Base-by-base conservation (phyloP, 208 protist genomes). In the Crithidia brevicula region DNA sequence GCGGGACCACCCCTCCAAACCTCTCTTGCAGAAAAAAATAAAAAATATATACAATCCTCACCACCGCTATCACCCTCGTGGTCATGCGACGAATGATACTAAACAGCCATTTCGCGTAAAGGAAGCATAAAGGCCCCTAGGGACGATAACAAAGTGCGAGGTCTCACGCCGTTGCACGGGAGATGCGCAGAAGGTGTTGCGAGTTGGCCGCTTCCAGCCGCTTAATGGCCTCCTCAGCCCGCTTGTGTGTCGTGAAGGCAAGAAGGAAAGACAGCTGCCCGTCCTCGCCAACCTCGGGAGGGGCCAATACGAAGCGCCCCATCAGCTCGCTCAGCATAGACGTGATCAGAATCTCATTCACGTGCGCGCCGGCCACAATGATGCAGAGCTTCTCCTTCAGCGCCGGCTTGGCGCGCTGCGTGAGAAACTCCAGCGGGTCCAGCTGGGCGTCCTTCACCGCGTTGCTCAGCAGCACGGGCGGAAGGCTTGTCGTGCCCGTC, bases 261-360 rank as follows among this genome's bases (percentile, higher is more conserved):
- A 75, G 40, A 1, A 75, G 54, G 58, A 75, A 68, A 2, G 69
- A 69, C 1, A 56, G 60, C 20, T 28, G 36, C 23, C 61, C 61
- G 16, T 75, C 74, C 16, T 71, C 60, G 38, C 49, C 45, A 15
- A 68, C 47, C 50, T 81, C 83, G 23, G 81, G 76, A 13, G 54
- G 67, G 7, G 72, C 83, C 18, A 78, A 68, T 0, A 89, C 79
- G 61, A 83, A 89, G 13, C 79, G 79, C 3, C 83, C 83, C 4
- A 67, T 46, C 51, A 79, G 66, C 5, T 89, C 83, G 50, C 72
- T 62, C 65, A 89, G 65, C 23, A 74, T 20, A 33, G 67, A 40
- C 22, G 72, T 61, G 4, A 89, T 50, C 16, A 59, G 10, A 42
- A 77, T 69, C 40, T 77, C 67, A 43, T 47, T 89, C 45, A 82